Conservation (phyloP, 495 filamentous ascomycete species). For the Massariosphaeria phaeospora region DNA sequence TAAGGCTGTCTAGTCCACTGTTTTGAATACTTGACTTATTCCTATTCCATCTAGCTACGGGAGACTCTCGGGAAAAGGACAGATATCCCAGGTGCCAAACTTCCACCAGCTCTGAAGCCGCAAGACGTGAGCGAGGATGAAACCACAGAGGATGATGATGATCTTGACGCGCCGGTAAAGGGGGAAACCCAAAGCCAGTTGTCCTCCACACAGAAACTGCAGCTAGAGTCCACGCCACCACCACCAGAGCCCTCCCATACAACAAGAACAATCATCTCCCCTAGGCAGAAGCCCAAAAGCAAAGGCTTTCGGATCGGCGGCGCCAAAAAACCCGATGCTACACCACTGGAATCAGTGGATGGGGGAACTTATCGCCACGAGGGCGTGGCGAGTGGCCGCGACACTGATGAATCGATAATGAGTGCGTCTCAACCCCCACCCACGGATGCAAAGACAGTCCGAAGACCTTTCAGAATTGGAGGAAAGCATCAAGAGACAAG, state of each 20-base stretch:
- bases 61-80: neutral
- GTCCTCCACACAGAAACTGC: neutral
- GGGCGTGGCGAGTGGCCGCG: too few species aligned
- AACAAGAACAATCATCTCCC: too few species aligned
- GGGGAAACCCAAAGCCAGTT: constrained; percentile 2
- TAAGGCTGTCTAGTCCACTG: too few species aligned
- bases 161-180: constrained; percentile 27
- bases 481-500: constrained; percentile 14
- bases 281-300: constrained; percentile 12
- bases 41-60: neutral
- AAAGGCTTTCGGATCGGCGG: constrained; percentile 29
- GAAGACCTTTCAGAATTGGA: constrained; percentile 26
- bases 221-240: neutral
- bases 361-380: neutral
- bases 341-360: neutral
- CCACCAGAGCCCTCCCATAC: neutral
- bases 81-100: neutral
- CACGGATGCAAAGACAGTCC: neutral
- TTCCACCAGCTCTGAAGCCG: neutral
- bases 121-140: constrained; percentile 6
- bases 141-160: constrained; percentile 24
- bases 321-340: neutral
- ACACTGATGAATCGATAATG: too few species aligned
- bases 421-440: too few species aligned
- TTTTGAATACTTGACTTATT: too few species aligned